These are phyloP conservation scores for Trichoderma orchidacearum DNA, from an alignment of 495 filamentous ascomycete genomes.

Conservation along the genomic window DNA sequence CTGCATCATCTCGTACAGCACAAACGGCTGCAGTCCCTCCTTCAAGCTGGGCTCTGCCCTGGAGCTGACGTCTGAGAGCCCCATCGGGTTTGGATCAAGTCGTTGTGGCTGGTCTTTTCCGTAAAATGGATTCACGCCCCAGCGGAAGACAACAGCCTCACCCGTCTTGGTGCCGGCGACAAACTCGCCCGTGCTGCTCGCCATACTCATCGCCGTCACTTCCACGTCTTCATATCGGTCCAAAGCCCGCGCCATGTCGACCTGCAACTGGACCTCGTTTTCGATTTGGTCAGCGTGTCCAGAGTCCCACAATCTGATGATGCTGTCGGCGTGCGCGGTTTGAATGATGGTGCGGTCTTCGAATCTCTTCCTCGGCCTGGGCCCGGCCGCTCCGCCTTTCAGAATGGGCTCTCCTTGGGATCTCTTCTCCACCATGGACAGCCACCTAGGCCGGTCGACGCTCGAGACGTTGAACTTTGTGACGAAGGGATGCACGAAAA, in stretches of 20 bases:
- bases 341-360: slow-evolving; percentile 71
- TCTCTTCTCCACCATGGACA: slow-evolving; percentile 71
- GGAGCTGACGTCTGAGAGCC: slow-evolving; percentile 56
- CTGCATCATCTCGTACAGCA: slow-evolving; percentile 67
- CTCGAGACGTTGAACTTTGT: slow-evolving; percentile 50
- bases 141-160: slow-evolving; percentile 77
- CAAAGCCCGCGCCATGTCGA: slow-evolving; percentile 75
- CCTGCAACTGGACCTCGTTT: slow-evolving; percentile 66
- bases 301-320: slow-evolving; percentile 75
- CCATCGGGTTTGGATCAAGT: slow-evolving; percentile 40
- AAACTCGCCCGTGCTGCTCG: slow-evolving; percentile 66
- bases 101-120: slow-evolving; percentile 37
- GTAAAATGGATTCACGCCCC: slow-evolving; percentile 61
- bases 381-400: slow-evolving; percentile 58
- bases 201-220: slow-evolving; percentile 60
- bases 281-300: slow-evolving; percentile 89
- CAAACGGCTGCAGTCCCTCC: slow-evolving; percentile 69
- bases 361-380: slow-evolving; percentile 53
- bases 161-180: slow-evolving; percentile 69
- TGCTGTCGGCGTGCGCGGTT: slow-evolving; percentile 78
- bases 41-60: slow-evolving; percentile 67
- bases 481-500: slow-evolving; percentile 79
- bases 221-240: slow-evolving; percentile 65
- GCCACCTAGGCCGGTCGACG: slow-evolving; percentile 67
- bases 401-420: slow-evolving; percentile 60